Evolutionary conservation across 2,329 filamentous ascomycete species (phyloP), one percentile per base, ranked within the genome.

Genomic region (Atkinsonella hypoxylon): DNA sequence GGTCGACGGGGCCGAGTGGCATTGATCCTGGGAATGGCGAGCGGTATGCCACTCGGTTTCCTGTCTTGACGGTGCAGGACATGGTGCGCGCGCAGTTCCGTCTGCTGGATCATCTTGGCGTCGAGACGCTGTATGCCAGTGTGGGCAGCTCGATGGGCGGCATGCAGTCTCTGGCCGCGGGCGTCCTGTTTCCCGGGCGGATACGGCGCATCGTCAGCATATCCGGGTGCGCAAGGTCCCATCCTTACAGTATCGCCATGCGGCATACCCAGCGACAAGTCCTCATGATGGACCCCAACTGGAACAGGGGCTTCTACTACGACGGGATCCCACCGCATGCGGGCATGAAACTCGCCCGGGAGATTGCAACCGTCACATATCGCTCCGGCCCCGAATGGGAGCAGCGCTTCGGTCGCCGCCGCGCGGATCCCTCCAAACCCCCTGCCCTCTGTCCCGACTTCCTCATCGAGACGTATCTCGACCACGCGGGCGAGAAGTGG

Each of bases 231-330:
- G 93, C 91, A 0, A 78, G 93, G 56, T 94, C 87, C 59, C 93
- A 98, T 65, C 93, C 93, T 0, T 98, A 98, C 71, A 95, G 90
- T 67, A 95, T 98, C 64, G 93, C 93, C 34, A 96, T 98, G 91
- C 83, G 93, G 49, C 93, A 98, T 69, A 95, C 91, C 0, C 93
- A 98, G 69, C 83, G 93, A 30, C 93, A 97, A 71, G 93, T 96
- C 1, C 78, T 98, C 45, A 97, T 98, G 90, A 96, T 96, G 85
- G 93, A 98, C 61, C 89, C 90, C 2, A 89, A 95, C 62, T 98
- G 93, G 93, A 87, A 88, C 58, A 82, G 93, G 36, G 93, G 93
- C 2, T 95, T 91, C 70, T 97, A 97, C 73, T 95, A 95, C 64
- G 85, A 83, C 61, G 72, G 75, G 41, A 82, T 98, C 7, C 93